Base-by-base conservation (phyloP, 345 rosid genomes). In the Eucalyptus microcorys region DNA sequence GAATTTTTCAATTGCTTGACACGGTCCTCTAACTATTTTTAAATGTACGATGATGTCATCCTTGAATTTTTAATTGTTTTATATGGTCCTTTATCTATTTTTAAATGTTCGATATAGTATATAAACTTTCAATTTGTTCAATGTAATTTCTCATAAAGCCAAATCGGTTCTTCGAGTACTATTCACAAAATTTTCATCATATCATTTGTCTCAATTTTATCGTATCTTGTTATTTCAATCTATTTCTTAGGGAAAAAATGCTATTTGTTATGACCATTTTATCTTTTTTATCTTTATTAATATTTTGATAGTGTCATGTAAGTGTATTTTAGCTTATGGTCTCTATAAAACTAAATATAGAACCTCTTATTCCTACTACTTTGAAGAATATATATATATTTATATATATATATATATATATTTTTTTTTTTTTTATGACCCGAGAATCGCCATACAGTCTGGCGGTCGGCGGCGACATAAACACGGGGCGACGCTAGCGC, bases 111-210 rank as follows among this genome's bases (percentile, higher is more conserved):
- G 11, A 61, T 30, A 6, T 61, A 1, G 2, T 71, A 3, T 1
- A 2, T 37, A 37, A 5, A 71, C 0, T 71, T 37, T 71, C 0
- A 5, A 19, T 71, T n/a, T 40, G 14, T 71, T 37, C 14, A 5
- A 19, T 37, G 2, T 4, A 10, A 71, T 21, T 1, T 21, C 2
- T 37, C 27, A 0, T 37, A 3, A 76, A 76, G 10, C 22, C 5
- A 76, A 76, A 76, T 40, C 1, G 13, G 4, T 17, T 68, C 4
- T 68, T 17, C 2, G 4, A 1, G 10, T 68, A 68, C 80, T 68
- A 68, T 34, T 68, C 80, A 34, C 7, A 16, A 8, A 17, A 1
- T 34, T 68, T 76, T 76, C 16, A 37, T 76, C 42, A 21, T 76
- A 76, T 37, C 27, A 21, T 21, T 40, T 37, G 47, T 43, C 45